Percentiles rank a stretch among this genome's conserved stretches.
Evolutionary conservation across 2,329 filamentous ascomycete genomes (phyloP).

Genomic region (Pyrenochaeta sp.): DNA sequence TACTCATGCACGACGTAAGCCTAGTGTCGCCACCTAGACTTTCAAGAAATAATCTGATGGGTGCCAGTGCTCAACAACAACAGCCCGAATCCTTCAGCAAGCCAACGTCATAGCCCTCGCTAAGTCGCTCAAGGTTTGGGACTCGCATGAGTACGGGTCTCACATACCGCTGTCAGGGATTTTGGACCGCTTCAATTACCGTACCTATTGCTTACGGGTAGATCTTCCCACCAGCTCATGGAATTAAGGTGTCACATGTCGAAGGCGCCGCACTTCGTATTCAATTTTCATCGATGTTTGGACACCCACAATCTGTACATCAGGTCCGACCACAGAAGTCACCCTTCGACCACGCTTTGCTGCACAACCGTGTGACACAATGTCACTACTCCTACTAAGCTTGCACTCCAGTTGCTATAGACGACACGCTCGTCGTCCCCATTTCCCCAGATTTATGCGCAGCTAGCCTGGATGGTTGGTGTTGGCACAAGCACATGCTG

Average conservation of each 20-base stretch:
- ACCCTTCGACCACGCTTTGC: neutral
- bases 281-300: neutral
- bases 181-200: neutral
- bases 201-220: neutral
- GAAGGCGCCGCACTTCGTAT: neutral
- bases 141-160: neutral
- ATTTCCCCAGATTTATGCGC: slow-evolving; percentile 7
- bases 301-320: neutral
- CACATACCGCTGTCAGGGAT: neutral
- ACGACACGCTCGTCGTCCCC: neutral
- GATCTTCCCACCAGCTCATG: neutral
- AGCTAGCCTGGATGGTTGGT: neutral
- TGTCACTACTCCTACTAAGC: neutral
- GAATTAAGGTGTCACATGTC: neutral
- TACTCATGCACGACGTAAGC: neutral
- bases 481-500: slow-evolving; percentile 32
- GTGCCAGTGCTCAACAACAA: neutral
- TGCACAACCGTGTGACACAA: neutral
- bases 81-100: neutral
- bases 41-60: neutral
- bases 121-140: neutral
- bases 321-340: neutral
- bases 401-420: neutral
- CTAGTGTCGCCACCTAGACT: neutral
- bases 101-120: neutral